These are phyloP conservation scores for Penicillium glabrum DNA, from an alignment of 2,329 filamentous ascomycete genomes.

Conservation along the genomic window DNA sequence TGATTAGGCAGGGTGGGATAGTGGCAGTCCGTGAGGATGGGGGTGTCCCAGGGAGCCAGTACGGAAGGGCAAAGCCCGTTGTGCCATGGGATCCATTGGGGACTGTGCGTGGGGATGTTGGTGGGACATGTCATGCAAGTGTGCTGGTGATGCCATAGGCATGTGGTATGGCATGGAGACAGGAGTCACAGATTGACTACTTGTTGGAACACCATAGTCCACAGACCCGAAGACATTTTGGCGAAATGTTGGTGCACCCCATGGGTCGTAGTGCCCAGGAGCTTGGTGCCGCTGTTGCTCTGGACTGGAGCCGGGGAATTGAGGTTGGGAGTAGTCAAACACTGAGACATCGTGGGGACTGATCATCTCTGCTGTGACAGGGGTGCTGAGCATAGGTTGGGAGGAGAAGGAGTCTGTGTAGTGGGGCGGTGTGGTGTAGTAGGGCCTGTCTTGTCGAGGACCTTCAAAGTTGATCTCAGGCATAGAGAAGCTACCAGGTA, in stretches of 20 bases:
- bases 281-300: constrained; percentile 21
- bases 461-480: constrained; percentile 29
- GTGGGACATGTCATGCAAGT: constrained; percentile 28
- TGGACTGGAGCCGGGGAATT: constrained; percentile 24
- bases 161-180: constrained; percentile 30
- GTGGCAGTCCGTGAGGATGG: constrained; percentile 25
- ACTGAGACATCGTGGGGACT: constrained; percentile 31
- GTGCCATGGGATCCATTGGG: constrained; percentile 18
- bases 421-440: constrained; percentile 27
- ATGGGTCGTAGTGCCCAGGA: constrained; percentile 27
- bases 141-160: constrained; percentile 23
- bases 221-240: constrained; percentile 34
- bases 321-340: constrained; percentile 32
- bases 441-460: constrained; percentile 28
- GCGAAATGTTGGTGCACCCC: constrained; percentile 33
- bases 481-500: constrained; percentile 31
- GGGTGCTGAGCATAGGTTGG: constrained; percentile 27
- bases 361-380: constrained; percentile 27
- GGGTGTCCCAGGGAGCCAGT: constrained; percentile 34
- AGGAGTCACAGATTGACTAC: constrained; percentile 25
- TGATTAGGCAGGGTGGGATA: constrained; percentile 19
- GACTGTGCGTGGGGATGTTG: constrained; percentile 18
- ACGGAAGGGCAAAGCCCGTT: constrained; percentile 29
- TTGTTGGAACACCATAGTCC: constrained; percentile 25
- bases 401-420: constrained; percentile 32